phyloP scores from a whole-genome alignment of 2,329 filamentous ascomycete species.

The Stachybotrys chlorohalonatus region DNA sequence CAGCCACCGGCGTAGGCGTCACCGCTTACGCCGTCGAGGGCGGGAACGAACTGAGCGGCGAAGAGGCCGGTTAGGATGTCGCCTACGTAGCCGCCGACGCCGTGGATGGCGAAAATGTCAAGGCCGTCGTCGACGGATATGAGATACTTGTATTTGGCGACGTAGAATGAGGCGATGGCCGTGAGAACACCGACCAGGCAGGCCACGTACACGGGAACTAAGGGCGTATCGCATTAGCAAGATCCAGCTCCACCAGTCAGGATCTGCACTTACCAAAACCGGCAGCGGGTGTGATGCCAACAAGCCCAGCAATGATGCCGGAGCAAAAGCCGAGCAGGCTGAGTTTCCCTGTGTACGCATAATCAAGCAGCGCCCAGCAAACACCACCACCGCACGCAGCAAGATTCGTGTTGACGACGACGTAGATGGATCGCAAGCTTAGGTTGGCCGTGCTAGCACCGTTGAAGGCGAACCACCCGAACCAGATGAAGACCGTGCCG shows the following conservation, averaged over 20 bases:
- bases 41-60: constrained; percentile 37
- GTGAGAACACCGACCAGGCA: constrained; percentile 44
- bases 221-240: not conserved
- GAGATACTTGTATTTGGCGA: constrained; percentile 39
- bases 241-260: not conserved
- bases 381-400: constrained; percentile 45
- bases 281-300: constrained; percentile 50
- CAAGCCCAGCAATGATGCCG: constrained; percentile 46
- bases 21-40: constrained; percentile 39
- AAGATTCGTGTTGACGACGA: constrained; percentile 50
- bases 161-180: constrained; percentile 33
- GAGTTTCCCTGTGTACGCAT: constrained; percentile 28
- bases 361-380: constrained; percentile 44
- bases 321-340: constrained; percentile 25
- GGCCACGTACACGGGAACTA: constrained; percentile 39
- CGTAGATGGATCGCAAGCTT: constrained; percentile 42
- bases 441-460: constrained; percentile 41
- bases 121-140: constrained; percentile 47
- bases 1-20: constrained; percentile 36
- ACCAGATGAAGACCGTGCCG: constrained; percentile 57
- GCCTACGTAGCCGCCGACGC: constrained; percentile 48
- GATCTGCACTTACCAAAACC: constrained; percentile 26
- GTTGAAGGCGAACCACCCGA: constrained; percentile 49
- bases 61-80: constrained; percentile 50
- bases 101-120: constrained; percentile 52